Base-by-base conservation (phyloP, 2,329 filamentous ascomycete species). In the Rhinocladiella similis region DNA sequence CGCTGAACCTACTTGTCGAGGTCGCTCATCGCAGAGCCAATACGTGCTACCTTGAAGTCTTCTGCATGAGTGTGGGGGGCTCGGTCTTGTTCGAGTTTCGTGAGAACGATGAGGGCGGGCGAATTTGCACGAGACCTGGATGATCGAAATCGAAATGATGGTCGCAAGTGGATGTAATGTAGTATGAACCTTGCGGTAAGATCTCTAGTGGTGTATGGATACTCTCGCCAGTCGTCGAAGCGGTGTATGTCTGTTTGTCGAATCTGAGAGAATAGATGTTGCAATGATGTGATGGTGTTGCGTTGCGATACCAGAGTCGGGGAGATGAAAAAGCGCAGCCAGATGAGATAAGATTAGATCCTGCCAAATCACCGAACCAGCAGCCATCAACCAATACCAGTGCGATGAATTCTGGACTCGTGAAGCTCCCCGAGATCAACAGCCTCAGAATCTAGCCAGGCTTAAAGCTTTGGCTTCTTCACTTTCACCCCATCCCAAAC, bases 1-100 rank as follows among this genome's bases (percentile, higher is more conserved):
- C 3, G 27, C n/a, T 2, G 36, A 18, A 68, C 78, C 65, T 81
- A 96, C 92, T 85, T 89, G 78, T 97, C 94, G 69, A 97, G 84
- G 74, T 97, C 91, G 76, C 92, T 96, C 89, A 96, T 97, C 53
- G 67, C 77, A 70, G 63, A 50, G 54, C 56, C 56, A 50, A 61
- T 25, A 56, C 47, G 49, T 51, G 16, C 18, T 20, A 47, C 33
- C 47, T 47, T 52, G 52, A 47, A 59, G 47, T 59, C 50, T 29
- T 18, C 48, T 20, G 16, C 52, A 61, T 57, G 54, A 18, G 52
- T 38, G 54, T 47, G 25, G 41, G 42, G 20, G 14, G 29, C 16
- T 27, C 16, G 43, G 43, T 46, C 25, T 27, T n/a, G 29, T 46
- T 14, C 20, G n/a, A 52, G 27, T 38, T 36, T 38, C 19, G 51